Conservation (phyloP, 805 yeast genomes). For the Myxozyma mucilagina region DNA sequence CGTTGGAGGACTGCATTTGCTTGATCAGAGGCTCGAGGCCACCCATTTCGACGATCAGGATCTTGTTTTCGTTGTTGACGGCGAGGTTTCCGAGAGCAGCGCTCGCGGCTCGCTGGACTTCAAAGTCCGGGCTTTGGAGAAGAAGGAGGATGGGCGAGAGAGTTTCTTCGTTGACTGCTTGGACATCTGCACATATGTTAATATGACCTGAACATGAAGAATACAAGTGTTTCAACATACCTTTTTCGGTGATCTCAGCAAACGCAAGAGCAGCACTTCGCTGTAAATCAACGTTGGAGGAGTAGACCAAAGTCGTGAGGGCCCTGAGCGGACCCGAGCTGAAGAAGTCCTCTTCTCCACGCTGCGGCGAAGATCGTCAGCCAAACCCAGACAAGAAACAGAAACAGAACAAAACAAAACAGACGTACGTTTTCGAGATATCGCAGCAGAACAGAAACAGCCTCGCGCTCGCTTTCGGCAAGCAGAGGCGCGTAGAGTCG, state of each 20-base stretch:
- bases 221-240: slow-evolving; percentile 12
- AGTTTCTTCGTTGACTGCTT: slow-evolving; percentile 86
- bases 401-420: neutral
- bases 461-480: slow-evolving; percentile 96
- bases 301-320: slow-evolving; percentile 85
- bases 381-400: neutral
- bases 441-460: slow-evolving; percentile 84
- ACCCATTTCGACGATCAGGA: slow-evolving; percentile 95
- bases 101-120: slow-evolving; percentile 97
- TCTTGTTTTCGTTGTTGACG: slow-evolving; percentile 91
- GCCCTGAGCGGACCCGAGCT: slow-evolving; percentile 80
- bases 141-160: slow-evolving; percentile 89
- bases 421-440: slow-evolving; percentile 70
- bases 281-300: slow-evolving; percentile 92
- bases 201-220: neutral
- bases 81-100: slow-evolving; percentile 99
- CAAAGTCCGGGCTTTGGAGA: slow-evolving; percentile 83
- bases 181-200: slow-evolving; percentile 53
- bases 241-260: slow-evolving; percentile 95
- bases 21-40: slow-evolving; percentile 94
- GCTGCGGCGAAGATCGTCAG: slow-evolving; percentile 27
- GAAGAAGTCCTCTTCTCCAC: slow-evolving; percentile 87
- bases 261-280: slow-evolving; percentile 97
- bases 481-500: slow-evolving; percentile 74
- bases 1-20: slow-evolving; percentile 96